phyloP scores from a whole-genome alignment of 202 grass and related monocot species.

The Schoenoplectus tabernaemontani region DNA sequence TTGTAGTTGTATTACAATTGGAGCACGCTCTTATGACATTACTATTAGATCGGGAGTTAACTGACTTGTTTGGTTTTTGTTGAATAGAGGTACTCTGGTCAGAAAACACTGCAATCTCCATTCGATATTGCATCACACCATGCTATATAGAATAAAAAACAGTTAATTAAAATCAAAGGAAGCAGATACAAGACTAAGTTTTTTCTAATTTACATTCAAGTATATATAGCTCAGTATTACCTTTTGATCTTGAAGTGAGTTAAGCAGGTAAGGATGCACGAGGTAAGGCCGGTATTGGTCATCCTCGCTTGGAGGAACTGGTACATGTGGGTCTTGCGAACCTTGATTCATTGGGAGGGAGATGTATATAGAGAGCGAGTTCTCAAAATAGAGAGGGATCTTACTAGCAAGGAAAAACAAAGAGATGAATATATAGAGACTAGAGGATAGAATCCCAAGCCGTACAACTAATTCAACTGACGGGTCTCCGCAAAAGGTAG shows the following conservation, averaged over 20 bases:
- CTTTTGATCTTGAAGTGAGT: slow-evolving; percentile 9
- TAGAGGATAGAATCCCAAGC: neutral
- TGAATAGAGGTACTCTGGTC: neutral
- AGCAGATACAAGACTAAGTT: neutral
- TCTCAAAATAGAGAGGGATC: neutral
- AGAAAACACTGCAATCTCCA: neutral
- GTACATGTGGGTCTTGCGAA: neutral
- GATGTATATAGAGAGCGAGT: neutral
- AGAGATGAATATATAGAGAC: neutral
- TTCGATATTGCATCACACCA: neutral
- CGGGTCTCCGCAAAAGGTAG: neutral
- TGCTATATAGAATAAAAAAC: neutral
- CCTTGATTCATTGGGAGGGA: neutral
- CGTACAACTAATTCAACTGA: neutral
- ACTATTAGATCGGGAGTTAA: neutral
- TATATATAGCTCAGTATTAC: neutral
- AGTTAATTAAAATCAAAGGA: neutral
- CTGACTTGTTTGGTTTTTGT: neutral
- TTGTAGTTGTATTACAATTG: slow-evolving; percentile 84
- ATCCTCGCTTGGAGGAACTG: neutral
- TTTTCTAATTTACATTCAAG: neutral
- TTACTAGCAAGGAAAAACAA: neutral
- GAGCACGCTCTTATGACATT: slow-evolving; percentile 68
- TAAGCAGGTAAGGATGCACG: neutral
- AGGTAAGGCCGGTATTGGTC: neutral